Percentiles rank a stretch among this genome's conserved stretches.
Evolutionary conservation across 1,284 basidiomycete species (phyloP).

Genomic region (Exsudoporus floridanus): DNA sequence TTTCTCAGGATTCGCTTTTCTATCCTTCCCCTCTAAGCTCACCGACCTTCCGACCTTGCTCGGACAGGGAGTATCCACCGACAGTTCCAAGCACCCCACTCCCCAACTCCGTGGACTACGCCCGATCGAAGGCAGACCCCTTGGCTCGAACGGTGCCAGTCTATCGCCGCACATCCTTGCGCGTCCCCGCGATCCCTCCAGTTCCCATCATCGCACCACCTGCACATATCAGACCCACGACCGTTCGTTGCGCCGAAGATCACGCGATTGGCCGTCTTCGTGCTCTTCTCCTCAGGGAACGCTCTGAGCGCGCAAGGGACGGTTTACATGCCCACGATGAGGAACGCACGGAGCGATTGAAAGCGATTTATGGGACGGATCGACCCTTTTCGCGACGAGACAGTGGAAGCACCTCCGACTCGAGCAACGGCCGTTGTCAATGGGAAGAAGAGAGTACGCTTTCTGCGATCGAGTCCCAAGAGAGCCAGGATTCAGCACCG

Average conservation of each 20-base stretch:
- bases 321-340: constrained; percentile 28
- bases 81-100: constrained; percentile 30
- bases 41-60: neutral
- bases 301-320: constrained; percentile 33
- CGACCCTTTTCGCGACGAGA: constrained; percentile 3
- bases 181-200: constrained; percentile 13
- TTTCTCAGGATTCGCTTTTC: constrained; percentile 11
- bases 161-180: constrained; percentile 7
- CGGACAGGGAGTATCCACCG: constrained; percentile 10
- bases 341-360: constrained; percentile 8
- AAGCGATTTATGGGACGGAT: neutral
- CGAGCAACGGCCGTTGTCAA: constrained; percentile 5
- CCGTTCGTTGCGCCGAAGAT: constrained; percentile 41
- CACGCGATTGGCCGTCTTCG: constrained; percentile 44
- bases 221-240: constrained; percentile 22
- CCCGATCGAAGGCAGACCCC: constrained; percentile 25
- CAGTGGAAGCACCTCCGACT: constrained; percentile 14
- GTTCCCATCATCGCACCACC: constrained; percentile 60
- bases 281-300: constrained; percentile 45
- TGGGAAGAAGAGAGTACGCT: constrained; percentile 25
- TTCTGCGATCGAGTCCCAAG: constrained; percentile 13
- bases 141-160: constrained; percentile 24
- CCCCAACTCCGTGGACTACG: constrained; percentile 27
- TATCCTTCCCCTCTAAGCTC: constrained; percentile 9
- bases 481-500: neutral